Evolutionary conservation across 1,284 basidiomycete genomes (phyloP), one percentile per base, ranked within the genome.

Genomic region (Rhodofomes roseus): DNA sequence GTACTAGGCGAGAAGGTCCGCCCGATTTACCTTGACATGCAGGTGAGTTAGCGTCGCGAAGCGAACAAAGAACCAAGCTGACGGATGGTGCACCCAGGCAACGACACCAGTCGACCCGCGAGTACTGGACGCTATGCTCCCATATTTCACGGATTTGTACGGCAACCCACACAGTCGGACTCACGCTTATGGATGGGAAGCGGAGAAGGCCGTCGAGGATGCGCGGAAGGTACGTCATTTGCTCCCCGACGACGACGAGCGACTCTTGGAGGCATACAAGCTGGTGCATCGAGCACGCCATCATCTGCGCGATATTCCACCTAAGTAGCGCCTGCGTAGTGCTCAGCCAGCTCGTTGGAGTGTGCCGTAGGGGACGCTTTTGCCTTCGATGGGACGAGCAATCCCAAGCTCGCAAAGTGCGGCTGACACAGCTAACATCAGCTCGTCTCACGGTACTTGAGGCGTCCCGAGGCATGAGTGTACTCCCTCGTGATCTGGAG

Each of bases 131-230:
- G 89, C 92, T 29, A 99, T 99, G 96, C 80, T 99, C 57, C 97
- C 97, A 0, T 98, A 86, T 75, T 79, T 96, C 67, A 97, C 96
- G 16, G 95, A 99, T 74, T 94, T 96, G 74, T 99, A 92, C 71
- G 97, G 97, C 7, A 99, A 99, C 77, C 97, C 97, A 9, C 97
- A 99, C 71, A 96, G 93, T 70, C 87, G 96, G 61, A 99, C 97
- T 31, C 97, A 99, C 74, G 95, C 96, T 0, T 99, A 98, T 74
- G 97, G 97, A 6, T 99, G 97, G 97, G 97, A 99, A 76, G 94
- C 96, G 6, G 97, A 99, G 72, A 83, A 90, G 67, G 96, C 90
- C 0, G 93, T 98, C 5, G 96, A 99, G 73, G 86, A 90, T 67
- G 96, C 94, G 7, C 86, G 96, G 58, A 87, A 90, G 80, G 93